Conservation (phyloP, 257 asterid species). For the Salvia splendens region DNA sequence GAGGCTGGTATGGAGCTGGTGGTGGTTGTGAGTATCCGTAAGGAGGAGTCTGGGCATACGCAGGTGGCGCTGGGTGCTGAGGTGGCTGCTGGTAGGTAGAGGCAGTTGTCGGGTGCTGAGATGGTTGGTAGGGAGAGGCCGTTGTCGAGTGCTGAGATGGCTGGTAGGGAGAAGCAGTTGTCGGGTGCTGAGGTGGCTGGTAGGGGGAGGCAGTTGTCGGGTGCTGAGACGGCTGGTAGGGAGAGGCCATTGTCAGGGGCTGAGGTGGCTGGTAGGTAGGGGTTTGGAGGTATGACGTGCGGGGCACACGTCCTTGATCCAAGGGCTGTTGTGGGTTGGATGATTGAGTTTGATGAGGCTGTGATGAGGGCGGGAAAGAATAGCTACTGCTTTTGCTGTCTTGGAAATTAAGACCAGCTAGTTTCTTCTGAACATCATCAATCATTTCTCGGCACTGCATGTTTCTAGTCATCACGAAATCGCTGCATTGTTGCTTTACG, state of each 20-base stretch:
- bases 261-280: constrained; percentile 68
- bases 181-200: constrained; percentile 22
- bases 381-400: constrained; percentile 56
- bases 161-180: constrained; percentile 40
- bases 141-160: constrained; percentile 36
- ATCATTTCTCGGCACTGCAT: constrained; percentile 97
- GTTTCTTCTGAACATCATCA: constrained; percentile 82
- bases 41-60: constrained; percentile 62
- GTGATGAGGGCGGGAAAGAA: constrained; percentile 56
- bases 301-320: constrained; percentile 43
- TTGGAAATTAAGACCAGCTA: constrained; percentile 83
- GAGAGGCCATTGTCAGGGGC: constrained; percentile 49
- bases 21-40: constrained; percentile 64
- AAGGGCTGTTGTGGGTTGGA: constrained; percentile 56
- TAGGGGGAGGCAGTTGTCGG: constrained; percentile 32
- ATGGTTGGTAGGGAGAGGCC: constrained; percentile 66
- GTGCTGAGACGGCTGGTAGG: constrained; percentile 72
- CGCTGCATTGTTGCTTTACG: constrained; percentile 93
- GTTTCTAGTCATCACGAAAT: constrained; percentile 85
- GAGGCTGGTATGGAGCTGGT: constrained; percentile 68
- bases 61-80: constrained; percentile 35
- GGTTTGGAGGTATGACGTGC: constrained; percentile 46
- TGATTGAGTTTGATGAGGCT: constrained; percentile 55
- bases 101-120: constrained; percentile 15
- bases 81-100: constrained; percentile 38